Conservation (phyloP, 768 basidiomycete species). For the Hericium alpestre region DNA sequence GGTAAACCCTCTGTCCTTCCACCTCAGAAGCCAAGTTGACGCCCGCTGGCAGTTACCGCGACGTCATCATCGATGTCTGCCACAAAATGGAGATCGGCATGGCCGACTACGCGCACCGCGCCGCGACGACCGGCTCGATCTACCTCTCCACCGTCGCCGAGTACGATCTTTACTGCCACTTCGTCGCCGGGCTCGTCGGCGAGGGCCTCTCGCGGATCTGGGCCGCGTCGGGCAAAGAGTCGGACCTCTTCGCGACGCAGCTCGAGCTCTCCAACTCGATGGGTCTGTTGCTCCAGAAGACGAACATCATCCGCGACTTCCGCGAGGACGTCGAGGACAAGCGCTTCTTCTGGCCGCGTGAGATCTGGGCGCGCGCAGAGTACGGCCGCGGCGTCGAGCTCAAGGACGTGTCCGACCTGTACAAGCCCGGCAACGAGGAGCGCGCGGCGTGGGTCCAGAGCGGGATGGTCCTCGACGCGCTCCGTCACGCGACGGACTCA, state of each 20-base stretch:
- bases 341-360: slow-evolving; percentile 89
- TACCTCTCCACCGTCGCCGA: slow-evolving; percentile 71
- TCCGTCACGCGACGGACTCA: slow-evolving; percentile 74
- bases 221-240: slow-evolving; percentile 77
- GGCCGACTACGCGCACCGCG: slow-evolving; percentile 88
- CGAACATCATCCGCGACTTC: slow-evolving; percentile 94
- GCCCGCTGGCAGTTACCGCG: slow-evolving; percentile 43
- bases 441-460: slow-evolving; percentile 75
- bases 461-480: slow-evolving; percentile 81
- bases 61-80: slow-evolving; percentile 73
- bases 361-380: slow-evolving; percentile 64
- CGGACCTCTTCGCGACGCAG: slow-evolving; percentile 59
- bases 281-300: slow-evolving; percentile 95
- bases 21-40: background rate
- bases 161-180: slow-evolving; percentile 97
- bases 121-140: slow-evolving; percentile 48
- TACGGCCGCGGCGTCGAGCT: slow-evolving; percentile 37
- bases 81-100: slow-evolving; percentile 89
- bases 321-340: slow-evolving; percentile 80
- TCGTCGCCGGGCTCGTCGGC: slow-evolving; percentile 94
- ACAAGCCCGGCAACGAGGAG: slow-evolving; percentile 41
- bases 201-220: slow-evolving; percentile 89
- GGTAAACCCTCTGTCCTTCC: slow-evolving; percentile 30
- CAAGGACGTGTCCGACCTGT: slow-evolving; percentile 59
- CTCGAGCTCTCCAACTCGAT: slow-evolving; percentile 87